Percentiles rank a stretch among this genome's conserved stretches.
These are phyloP conservation scores for Aspergillus pseudoviridinutans DNA, from an alignment of 2,329 filamentous ascomycete species.

Conservation along the genomic window DNA sequence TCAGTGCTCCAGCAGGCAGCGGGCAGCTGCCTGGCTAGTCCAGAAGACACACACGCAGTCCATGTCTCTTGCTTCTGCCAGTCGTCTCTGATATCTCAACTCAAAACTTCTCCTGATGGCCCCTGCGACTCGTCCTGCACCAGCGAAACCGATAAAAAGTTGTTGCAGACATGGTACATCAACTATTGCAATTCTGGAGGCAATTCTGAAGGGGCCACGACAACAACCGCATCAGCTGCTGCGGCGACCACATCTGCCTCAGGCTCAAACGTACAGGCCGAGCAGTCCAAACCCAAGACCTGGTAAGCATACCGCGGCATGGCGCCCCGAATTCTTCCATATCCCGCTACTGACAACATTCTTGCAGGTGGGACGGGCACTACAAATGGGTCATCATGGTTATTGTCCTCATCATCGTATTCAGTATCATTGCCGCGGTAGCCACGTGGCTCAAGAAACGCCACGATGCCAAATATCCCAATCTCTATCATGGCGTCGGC, in stretches of 20 bases:
- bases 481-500: slow-evolving; percentile 28
- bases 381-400: slow-evolving; percentile 81
- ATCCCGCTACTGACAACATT: background rate
- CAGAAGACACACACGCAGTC: slow-evolving; percentile 46
- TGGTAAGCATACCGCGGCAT: slow-evolving; percentile 19
- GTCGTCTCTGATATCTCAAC: slow-evolving; percentile 55
- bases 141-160: slow-evolving; percentile 48
- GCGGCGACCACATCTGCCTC: slow-evolving; percentile 16
- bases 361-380: slow-evolving; percentile 48
- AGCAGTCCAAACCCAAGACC: slow-evolving; percentile 6
- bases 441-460: slow-evolving; percentile 69
- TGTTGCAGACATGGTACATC: slow-evolving; percentile 68
- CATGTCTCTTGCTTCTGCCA: slow-evolving; percentile 73
- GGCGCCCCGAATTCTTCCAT: background rate
- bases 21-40: slow-evolving; percentile 60
- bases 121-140: slow-evolving; percentile 62
- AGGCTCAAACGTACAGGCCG: slow-evolving; percentile 8
- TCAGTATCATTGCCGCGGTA: slow-evolving; percentile 62
- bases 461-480: slow-evolving; percentile 59
- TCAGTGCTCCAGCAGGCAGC: slow-evolving; percentile 65
- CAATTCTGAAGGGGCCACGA: slow-evolving; percentile 38
- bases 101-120: slow-evolving; percentile 54
- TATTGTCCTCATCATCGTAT: slow-evolving; percentile 66
- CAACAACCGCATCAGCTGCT: slow-evolving; percentile 16
- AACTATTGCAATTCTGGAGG: slow-evolving; percentile 56